Conservation (phyloP, 2,329 filamentous ascomycete species). For the Beauveria rudraprayagi region DNA sequence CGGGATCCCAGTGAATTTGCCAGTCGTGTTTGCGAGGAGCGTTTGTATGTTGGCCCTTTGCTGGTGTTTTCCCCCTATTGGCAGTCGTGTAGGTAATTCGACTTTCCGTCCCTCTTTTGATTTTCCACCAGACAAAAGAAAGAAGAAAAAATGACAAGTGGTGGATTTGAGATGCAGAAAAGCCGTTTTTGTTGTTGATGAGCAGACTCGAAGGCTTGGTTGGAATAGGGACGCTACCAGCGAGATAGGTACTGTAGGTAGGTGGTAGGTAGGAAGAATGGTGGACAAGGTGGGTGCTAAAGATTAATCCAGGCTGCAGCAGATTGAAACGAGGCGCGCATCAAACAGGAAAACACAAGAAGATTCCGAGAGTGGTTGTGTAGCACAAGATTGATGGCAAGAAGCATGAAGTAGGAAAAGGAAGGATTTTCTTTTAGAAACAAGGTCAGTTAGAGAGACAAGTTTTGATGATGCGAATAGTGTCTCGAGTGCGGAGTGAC, state of each 20-base stretch:
- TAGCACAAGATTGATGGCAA: neutral
- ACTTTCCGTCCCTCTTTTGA: neutral
- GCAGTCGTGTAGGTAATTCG: no score
- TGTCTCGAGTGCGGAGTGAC: conserved; percentile 24
- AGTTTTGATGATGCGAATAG: conserved; percentile 21
- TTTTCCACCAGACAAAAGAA: neutral
- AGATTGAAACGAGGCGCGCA: conserved; percentile 1
- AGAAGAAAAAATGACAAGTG: neutral
- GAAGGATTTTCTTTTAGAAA: conserved; percentile 2
- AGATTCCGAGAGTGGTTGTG: neutral
- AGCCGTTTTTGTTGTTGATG: neutral
- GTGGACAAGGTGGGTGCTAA: neutral
- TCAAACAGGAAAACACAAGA: neutral
- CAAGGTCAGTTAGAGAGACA: conserved; percentile 3
- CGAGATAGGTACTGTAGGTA: no score
- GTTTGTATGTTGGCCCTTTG: neutral
- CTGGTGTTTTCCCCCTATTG: neutral
- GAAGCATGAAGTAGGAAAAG: neutral
- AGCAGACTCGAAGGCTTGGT: neutral
- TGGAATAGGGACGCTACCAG: neutral
- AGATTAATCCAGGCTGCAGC: neutral
- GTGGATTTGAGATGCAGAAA: neutral
- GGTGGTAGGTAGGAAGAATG: neutral
- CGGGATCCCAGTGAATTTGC: neutral
- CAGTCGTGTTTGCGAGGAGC: neutral